phyloP scores from a whole-genome alignment of 2,329 filamentous ascomycete species.

The Metarhizium brunneum region DNA sequence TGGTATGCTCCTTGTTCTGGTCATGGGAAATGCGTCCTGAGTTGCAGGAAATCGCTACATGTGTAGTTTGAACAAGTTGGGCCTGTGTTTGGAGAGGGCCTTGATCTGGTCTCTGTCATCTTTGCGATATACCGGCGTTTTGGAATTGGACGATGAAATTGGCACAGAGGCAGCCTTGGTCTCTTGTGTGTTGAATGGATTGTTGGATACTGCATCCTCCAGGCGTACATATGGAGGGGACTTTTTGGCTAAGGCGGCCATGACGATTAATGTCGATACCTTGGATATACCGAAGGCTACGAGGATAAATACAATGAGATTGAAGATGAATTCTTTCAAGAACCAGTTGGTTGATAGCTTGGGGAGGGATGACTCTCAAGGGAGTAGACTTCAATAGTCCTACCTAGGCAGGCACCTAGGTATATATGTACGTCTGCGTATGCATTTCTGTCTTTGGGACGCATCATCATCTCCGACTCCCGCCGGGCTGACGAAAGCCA shows the following conservation, averaged over 20 bases:
- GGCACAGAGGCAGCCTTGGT: neutral
- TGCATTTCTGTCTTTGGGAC: too few species aligned
- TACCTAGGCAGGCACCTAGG: too few species aligned
- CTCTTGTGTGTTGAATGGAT: neutral
- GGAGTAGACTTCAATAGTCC: too few species aligned
- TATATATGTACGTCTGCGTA: too few species aligned
- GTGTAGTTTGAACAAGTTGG: neutral
- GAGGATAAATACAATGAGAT: neutral
- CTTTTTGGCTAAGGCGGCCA: neutral
- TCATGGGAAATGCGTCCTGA: slow-evolving; percentile 29
- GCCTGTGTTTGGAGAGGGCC: neutral
- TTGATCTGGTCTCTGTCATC: neutral
- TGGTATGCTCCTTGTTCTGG: slow-evolving; percentile 32
- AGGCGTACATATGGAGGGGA: neutral
- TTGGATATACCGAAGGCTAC: neutral
- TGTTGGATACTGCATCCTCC: neutral
- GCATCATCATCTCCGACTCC: too few species aligned
- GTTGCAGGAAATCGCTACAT: neutral
- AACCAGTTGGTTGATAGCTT: neutral
- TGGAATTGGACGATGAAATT: neutral
- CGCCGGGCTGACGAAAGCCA: too few species aligned
- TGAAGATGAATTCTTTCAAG: neutral
- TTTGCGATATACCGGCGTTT: neutral
- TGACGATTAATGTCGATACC: slow-evolving; percentile 2
- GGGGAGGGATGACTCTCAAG: too few species aligned